These are phyloP conservation scores for Tylopilus rubrobrunneus DNA, from an alignment of 768 basidiomycete genomes.

Conservation along the genomic window DNA sequence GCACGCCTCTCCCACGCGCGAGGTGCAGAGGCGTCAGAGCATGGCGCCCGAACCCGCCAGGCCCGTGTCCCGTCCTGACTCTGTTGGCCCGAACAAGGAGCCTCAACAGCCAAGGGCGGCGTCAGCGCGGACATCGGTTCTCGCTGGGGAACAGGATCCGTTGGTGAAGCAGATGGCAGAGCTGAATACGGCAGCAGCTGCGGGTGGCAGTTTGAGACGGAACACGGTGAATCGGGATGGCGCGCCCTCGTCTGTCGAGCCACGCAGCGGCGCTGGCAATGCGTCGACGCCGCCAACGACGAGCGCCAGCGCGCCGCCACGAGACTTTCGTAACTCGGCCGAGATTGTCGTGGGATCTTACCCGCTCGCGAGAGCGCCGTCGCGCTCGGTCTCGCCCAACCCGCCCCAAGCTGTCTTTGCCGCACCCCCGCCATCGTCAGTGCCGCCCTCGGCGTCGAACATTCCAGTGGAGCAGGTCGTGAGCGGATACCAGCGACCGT, in stretches of 20 bases:
- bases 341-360: constrained; percentile 74
- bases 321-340: constrained; percentile 74
- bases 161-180: constrained; percentile 64
- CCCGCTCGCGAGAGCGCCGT: constrained; percentile 47
- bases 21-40: constrained; percentile 26
- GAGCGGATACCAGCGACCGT: constrained; percentile 72
- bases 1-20: constrained; percentile 22
- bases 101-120: constrained; percentile 44
- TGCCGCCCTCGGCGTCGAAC: constrained; percentile 37
- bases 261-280: constrained; percentile 25
- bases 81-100: constrained; percentile 59
- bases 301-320: constrained; percentile 13
- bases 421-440: constrained; percentile 48
- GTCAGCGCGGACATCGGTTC: constrained; percentile 23
- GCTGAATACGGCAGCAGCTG: constrained; percentile 34
- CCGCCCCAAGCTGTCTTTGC: constrained; percentile 72
- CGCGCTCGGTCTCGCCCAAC: constrained; percentile 74
- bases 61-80: constrained; percentile 42
- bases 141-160: constrained; percentile 52
- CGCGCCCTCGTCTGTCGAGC: constrained; percentile 20
- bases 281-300: constrained; percentile 28
- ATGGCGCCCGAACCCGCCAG: constrained; percentile 20
- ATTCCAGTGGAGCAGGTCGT: constrained; percentile 71
- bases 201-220: constrained; percentile 11
- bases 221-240: constrained; percentile 26